These are phyloP conservation scores for Endocalyx cinctus DNA, from an alignment of 2,329 filamentous ascomycete genomes.

Conservation along the genomic window DNA sequence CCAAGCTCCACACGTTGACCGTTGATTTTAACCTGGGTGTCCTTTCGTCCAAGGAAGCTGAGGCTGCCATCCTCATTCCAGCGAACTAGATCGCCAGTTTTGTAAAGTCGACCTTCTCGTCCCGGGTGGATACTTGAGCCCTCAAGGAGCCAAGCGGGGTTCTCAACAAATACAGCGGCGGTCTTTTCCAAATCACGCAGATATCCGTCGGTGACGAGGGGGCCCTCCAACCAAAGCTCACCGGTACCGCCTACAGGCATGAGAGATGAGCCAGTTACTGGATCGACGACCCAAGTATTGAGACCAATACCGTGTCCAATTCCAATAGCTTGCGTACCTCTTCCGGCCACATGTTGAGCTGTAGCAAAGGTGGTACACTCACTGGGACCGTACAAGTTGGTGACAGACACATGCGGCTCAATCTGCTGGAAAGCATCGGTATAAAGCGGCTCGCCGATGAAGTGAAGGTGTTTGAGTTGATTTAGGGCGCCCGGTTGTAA, in stretches of 20 bases:
- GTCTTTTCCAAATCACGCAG: conserved; percentile 4
- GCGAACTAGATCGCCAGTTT: conserved; percentile 1
- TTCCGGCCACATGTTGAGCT: not conserved
- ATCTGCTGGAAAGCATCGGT: no score
- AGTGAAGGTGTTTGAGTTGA: conserved; percentile 1
- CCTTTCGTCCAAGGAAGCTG: not conserved
- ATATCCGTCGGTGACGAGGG: conserved; percentile 7
- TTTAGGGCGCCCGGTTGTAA: no score
- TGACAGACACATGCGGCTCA: no score
- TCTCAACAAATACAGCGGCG: conserved; percentile 3
- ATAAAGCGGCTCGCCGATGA: conserved; percentile 2
- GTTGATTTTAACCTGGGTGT: not conserved
- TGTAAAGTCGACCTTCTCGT: not conserved
- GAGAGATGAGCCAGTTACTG: conserved; percentile 1
- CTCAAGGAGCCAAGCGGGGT: conserved; percentile 3
- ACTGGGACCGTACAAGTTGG: conserved; percentile 5
- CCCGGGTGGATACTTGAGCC: not conserved
- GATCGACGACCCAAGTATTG: conserved; percentile 2
- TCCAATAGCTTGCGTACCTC: not conserved
- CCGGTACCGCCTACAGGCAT: conserved; percentile 2
- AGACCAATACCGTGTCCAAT: not conserved
- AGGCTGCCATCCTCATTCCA: not conserved
- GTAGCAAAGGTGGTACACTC: conserved; percentile 4
- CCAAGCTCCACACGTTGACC: conserved; percentile 1
- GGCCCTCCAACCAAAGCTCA: conserved; percentile 7